Conservation (phyloP, 1,284 basidiomycete species). For the Kwoniella shivajii region DNA sequence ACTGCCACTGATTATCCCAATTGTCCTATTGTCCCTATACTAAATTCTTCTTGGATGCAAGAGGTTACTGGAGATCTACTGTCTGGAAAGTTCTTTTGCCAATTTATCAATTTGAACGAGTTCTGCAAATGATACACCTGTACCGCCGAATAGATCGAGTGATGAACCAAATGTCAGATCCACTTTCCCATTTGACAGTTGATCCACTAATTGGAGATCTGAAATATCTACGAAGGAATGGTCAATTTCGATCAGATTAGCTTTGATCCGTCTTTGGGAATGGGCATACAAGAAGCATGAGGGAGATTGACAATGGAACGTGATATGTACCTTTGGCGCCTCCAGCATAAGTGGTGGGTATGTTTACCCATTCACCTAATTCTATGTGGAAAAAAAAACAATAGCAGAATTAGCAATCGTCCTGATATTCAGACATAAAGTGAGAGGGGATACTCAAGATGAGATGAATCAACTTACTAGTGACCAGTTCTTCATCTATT, state of each 20-base stretch:
- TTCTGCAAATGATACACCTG: slow-evolving; percentile 69
- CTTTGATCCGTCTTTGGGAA: neutral
- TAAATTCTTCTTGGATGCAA: too few relatives aligned
- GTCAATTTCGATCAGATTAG: neutral
- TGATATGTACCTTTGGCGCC: slow-evolving; percentile 76
- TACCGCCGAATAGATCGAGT: slow-evolving; percentile 81
- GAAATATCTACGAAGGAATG: slow-evolving; percentile 63
- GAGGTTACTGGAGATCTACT: too few relatives aligned
- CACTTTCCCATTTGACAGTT: slow-evolving; percentile 78
- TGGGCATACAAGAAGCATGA: neutral
- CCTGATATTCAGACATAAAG: neutral
- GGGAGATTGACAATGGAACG: neutral
- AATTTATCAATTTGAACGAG: slow-evolving; percentile 58
- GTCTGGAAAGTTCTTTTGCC: slow-evolving; percentile 25
- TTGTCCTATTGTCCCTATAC: too few relatives aligned
- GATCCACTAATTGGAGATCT: slow-evolving; percentile 82
- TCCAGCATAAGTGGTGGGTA: slow-evolving; percentile 96
- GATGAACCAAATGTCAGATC: slow-evolving; percentile 97
- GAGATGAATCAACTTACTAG: slow-evolving; percentile 59
- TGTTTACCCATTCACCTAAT: slow-evolving; percentile 85
- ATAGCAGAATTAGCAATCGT: neutral
- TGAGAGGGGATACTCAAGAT: neutral
- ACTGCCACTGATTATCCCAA: too few relatives aligned
- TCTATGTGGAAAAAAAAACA: slow-evolving; percentile 57
- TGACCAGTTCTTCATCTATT: slow-evolving; percentile 87